phyloP scores from a whole-genome alignment of 495 filamentous ascomycete genomes.

The Collariella sp. region DNA sequence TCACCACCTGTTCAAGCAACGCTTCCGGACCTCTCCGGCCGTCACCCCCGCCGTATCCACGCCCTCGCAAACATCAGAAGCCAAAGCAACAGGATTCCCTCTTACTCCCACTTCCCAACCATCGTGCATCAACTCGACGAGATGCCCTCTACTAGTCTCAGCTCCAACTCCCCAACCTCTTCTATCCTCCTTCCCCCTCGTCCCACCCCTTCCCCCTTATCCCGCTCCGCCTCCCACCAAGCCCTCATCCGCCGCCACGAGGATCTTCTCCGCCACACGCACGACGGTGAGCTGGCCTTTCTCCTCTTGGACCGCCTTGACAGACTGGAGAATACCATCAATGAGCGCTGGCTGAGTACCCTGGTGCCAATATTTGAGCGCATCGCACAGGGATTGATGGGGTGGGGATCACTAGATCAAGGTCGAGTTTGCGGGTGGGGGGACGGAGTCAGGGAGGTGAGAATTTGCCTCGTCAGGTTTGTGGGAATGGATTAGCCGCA shows the following conservation, averaged over 20 bases:
- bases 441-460: no score
- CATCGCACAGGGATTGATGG: constrained; percentile 15
- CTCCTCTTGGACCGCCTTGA: constrained; percentile 20
- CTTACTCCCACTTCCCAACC: background rate
- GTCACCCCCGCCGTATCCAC: background rate
- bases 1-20: constrained; percentile 8
- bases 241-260: constrained; percentile 28
- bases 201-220: background rate
- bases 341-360: constrained; percentile 24
- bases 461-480: no score
- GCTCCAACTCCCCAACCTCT: background rate
- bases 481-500: background rate
- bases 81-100: background rate
- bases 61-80: background rate
- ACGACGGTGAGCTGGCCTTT: constrained; percentile 27
- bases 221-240: constrained; percentile 13
- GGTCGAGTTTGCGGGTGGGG: no score
- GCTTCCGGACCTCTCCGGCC: constrained; percentile 9
- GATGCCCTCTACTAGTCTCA: background rate
- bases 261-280: constrained; percentile 19
- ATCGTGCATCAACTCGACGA: no score
- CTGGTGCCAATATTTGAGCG: constrained; percentile 28
- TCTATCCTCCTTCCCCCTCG: background rate
- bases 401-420: background rate
- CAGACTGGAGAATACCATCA: constrained; percentile 25